A percentile compares a stretch with the other conserved stretches of the same genome.
Conservation (phyloP, 1,284 basidiomycete species). For the Heliocybe sulcata region DNA sequence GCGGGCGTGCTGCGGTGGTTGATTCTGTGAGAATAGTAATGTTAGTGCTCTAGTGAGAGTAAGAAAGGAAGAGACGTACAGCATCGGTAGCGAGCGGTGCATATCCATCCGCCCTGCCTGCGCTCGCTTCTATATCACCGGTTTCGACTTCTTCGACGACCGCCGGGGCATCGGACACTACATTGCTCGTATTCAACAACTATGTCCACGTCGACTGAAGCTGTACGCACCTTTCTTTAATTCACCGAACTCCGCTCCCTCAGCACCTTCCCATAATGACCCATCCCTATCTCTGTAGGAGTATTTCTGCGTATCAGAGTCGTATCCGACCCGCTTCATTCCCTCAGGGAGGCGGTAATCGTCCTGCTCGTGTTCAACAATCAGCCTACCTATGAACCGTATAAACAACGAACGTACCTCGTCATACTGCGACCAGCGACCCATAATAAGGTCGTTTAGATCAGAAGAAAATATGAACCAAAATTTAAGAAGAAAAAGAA, state of each 20-base stretch:
- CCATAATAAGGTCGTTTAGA: too few relatives aligned
- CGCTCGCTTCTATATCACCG: slow-evolving; percentile 50
- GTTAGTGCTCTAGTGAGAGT: slow-evolving; percentile 1
- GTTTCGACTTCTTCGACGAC: slow-evolving; percentile 20
- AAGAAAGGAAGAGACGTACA: slow-evolving; percentile 28
- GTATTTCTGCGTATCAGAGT: slow-evolving; percentile 32
- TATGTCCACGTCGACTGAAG: too few relatives aligned
- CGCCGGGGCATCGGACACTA: slow-evolving; percentile 15
- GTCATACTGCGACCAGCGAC: slow-evolving; percentile 16
- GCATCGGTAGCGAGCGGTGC: slow-evolving; percentile 41
- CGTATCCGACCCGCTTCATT: slow-evolving; percentile 35
- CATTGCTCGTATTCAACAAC: too few relatives aligned
- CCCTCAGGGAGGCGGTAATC: slow-evolving; percentile 32
- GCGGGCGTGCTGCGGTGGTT: slow-evolving; percentile 21
- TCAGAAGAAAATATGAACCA: too few relatives aligned
- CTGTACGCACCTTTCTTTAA: slow-evolving; percentile 24
- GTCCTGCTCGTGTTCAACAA: slow-evolving; percentile 22
- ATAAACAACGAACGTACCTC: slow-evolving; percentile 21
- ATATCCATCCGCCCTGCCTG: slow-evolving; percentile 46
- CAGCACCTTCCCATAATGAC: slow-evolving; percentile 27
- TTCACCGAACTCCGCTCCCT: slow-evolving; percentile 27
- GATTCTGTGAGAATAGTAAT: slow-evolving; percentile 12
- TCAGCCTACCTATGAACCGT: too few relatives aligned
- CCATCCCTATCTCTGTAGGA: slow-evolving; percentile 26
- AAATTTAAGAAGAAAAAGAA: too few relatives aligned